Evolutionary conservation across 2,329 filamentous ascomycete genomes (phyloP).

Genomic region (Teratosphaeria gauchensis): DNA sequence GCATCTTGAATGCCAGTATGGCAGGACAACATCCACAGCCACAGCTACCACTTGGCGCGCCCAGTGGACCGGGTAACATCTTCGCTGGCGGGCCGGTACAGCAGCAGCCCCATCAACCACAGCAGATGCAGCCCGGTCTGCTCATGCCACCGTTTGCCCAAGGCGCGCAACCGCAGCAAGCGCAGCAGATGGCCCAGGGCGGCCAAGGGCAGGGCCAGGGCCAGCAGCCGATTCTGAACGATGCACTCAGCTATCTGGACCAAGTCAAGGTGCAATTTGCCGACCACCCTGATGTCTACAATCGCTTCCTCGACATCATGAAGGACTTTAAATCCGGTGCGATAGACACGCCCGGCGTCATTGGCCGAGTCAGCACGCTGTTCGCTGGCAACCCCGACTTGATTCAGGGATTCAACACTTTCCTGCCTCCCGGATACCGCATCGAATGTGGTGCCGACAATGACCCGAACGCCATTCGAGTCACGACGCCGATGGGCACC

Average conservation of each 20-base stretch:
- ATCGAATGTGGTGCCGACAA: conserved; percentile 93
- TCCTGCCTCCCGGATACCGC: conserved; percentile 84
- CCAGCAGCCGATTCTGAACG: conserved; percentile 76
- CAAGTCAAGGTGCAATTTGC: conserved; percentile 98
- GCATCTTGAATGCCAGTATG: conserved; percentile 57
- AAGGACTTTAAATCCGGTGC: conserved; percentile 99
- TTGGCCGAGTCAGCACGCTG: conserved; percentile 87
- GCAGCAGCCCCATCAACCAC: conserved; percentile 22
- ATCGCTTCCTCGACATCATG: conserved; percentile 96
- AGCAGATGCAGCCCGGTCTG: conserved; percentile 37
- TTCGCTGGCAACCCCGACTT: conserved; percentile 82
- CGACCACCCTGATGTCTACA: conserved; percentile 95
- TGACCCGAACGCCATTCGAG: conserved; percentile 89
- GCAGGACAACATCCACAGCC: conserved; percentile 32
- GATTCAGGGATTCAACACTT: conserved; percentile 97
- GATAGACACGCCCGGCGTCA: conserved; percentile 95
- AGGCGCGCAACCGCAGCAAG: conserved; percentile 18
- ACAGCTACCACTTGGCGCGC: conserved; percentile 46
- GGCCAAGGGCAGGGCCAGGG: conserved; percentile 54
- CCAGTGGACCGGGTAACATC: conserved; percentile 51
- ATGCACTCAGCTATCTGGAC: conserved; percentile 89
- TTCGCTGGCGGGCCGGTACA: conserved; percentile 67
- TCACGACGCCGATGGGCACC: conserved; percentile 96
- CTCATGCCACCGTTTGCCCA: conserved; percentile 37
- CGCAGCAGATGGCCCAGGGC: conserved; percentile 20